Percentiles rank a stretch among this genome's conserved stretches.
Evolutionary conservation across 202 grass and related monocot genomes (phyloP).

Genomic region (Miscanthus sacchariflorus): DNA sequence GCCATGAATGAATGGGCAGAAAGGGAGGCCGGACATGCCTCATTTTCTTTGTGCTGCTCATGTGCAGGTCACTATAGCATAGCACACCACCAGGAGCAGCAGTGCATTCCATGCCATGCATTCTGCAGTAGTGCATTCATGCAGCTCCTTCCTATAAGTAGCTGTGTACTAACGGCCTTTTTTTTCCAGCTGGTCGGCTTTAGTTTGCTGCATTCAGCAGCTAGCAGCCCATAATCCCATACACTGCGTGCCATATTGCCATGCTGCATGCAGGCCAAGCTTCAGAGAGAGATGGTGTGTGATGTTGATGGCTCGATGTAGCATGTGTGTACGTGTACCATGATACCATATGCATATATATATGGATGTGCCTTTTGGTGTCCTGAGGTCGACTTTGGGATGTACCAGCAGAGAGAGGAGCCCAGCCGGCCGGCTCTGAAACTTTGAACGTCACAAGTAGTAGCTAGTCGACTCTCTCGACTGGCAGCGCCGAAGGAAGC

Average conservation of each 20-base stretch:
- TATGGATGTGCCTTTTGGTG: constrained; percentile 17
- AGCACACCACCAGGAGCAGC: neutral
- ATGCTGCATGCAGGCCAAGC: neutral
- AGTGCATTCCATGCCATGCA: neutral
- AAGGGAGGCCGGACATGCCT: constrained; percentile 34
- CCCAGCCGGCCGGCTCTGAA: too few species aligned
- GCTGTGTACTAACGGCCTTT: neutral
- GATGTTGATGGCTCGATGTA: constrained; percentile 21
- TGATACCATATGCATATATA: neutral
- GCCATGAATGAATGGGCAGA: constrained; percentile 34
- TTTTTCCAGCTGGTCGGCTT: neutral
- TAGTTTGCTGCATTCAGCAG: neutral
- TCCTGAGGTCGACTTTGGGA: neutral
- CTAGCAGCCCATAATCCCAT: constrained; percentile 23
- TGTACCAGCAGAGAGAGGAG: neutral
- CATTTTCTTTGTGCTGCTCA: neutral
- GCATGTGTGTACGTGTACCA: neutral
- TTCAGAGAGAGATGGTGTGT: neutral
- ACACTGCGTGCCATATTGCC: neutral
- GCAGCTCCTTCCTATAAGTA: neutral
- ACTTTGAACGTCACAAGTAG: neutral
- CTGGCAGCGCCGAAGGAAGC: constrained; percentile 26
- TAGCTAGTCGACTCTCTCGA: neutral
- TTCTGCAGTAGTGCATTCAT: neutral
- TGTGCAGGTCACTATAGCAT: constrained; percentile 25